These are phyloP conservation scores for Rhodotorula sp. DNA, from an alignment of 1,284 basidiomycete species.

Conservation along the genomic window DNA sequence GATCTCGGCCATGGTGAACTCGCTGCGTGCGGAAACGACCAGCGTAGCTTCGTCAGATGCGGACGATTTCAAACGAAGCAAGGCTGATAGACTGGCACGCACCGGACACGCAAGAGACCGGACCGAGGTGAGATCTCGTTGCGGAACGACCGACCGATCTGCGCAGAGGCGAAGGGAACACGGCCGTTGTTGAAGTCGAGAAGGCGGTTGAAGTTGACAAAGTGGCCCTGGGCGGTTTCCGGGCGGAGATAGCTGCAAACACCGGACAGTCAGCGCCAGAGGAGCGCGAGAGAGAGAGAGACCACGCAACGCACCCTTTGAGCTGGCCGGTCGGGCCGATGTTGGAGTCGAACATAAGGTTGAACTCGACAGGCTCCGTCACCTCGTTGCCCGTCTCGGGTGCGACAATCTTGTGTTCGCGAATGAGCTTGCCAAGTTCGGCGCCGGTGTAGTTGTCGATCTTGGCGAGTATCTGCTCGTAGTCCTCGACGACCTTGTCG, in stretches of 20 bases:
- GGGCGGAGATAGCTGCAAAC: slow-evolving; percentile 81
- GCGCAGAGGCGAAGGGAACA: slow-evolving; percentile 94
- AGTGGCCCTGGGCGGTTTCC: slow-evolving; percentile 98
- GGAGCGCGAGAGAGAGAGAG: background rate
- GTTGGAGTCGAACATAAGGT: slow-evolving; percentile 96
- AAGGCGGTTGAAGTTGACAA: slow-evolving; percentile 95
- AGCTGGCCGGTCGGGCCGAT: slow-evolving; percentile 98
- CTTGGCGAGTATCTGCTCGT: slow-evolving; percentile 83
- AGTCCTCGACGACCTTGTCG: slow-evolving; percentile 73
- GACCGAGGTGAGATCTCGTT: slow-evolving; percentile 98
- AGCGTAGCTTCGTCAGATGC: background rate
- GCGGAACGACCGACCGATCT: slow-evolving; percentile 93
- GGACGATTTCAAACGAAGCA: background rate
- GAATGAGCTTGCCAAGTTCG: slow-evolving; percentile 83
- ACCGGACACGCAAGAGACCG: slow-evolving; percentile 85
- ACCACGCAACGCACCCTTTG: slow-evolving; percentile 66
- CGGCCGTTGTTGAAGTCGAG: slow-evolving; percentile 98
- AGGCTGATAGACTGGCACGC: slow-evolving; percentile 11
- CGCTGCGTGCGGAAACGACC: slow-evolving; percentile 53
- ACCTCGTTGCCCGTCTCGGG: slow-evolving; percentile 92
- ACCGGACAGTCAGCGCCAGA: background rate
- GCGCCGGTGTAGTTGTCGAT: slow-evolving; percentile 93
- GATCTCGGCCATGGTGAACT: slow-evolving; percentile 99
- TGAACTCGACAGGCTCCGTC: slow-evolving; percentile 90
- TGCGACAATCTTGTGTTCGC: slow-evolving; percentile 77